A percentile compares a stretch with the other conserved stretches of the same genome.
These are phyloP conservation scores for Whalleya microplaca DNA, from an alignment of 2,329 filamentous ascomycete species.

Conservation along the genomic window DNA sequence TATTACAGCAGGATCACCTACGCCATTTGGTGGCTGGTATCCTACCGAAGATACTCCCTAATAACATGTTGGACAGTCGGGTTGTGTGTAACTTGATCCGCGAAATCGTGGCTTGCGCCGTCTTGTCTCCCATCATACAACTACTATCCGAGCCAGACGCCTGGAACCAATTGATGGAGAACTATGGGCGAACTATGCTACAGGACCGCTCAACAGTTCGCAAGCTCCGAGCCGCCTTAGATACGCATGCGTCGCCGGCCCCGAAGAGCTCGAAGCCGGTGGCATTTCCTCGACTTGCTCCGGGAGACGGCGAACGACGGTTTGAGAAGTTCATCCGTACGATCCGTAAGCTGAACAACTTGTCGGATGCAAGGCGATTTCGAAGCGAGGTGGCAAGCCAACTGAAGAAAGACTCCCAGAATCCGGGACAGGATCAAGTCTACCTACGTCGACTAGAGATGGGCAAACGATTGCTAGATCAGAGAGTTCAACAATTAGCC, in stretches of 20 bases:
- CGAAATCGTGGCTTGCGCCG: constrained; percentile 92
- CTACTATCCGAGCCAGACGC: constrained; percentile 89
- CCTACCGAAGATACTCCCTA: constrained; percentile 74
- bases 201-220: constrained; percentile 95
- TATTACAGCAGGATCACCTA: constrained; percentile 86
- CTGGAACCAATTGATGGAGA: constrained; percentile 97
- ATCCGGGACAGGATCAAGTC: constrained; percentile 79
- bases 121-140: constrained; percentile 80
- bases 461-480: constrained; percentile 86
- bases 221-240: constrained; percentile 86
- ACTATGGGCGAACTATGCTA: constrained; percentile 80
- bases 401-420: constrained; percentile 78
- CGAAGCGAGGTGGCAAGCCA: constrained; percentile 92
- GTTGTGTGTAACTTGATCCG: constrained; percentile 80
- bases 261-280: constrained; percentile 67
- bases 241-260: constrained; percentile 88
- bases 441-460: constrained; percentile 91
- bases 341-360: constrained; percentile 84
- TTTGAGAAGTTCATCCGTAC: constrained; percentile 94
- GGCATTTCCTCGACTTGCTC: constrained; percentile 76
- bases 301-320: constrained; percentile 84
- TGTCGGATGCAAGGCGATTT: constrained; percentile 91
- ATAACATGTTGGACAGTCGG: constrained; percentile 74
- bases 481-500: constrained; percentile 82
- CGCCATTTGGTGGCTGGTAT: constrained; percentile 74